Evolutionary conservation across 179 eudicot species (phyloP), one percentile per base, ranked within the genome.

Genomic region (Beta macrorhiza): DNA sequence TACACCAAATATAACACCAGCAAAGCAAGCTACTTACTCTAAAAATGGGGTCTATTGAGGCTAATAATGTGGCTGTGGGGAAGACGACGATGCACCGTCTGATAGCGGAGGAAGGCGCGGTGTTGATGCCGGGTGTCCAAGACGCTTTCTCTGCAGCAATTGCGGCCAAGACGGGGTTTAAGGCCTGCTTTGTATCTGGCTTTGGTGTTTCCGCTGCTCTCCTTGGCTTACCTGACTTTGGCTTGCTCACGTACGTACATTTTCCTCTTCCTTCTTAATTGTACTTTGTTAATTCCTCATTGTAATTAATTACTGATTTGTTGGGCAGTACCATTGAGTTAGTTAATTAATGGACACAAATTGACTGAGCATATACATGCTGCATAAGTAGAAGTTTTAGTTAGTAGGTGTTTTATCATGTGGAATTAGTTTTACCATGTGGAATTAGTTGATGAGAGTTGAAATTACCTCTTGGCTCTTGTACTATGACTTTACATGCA

Each of bases 101-200:
- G 74, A 87, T 87, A 72, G 79, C 79, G 68, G 87, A 85, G 72
- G 77, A 82, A 17, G 86, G 87, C 19, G 55, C 74, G 7, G 78
- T 87, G 55, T 77, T 82, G 4, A 78, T 87, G 77, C 87, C 88
- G 4, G 87, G 87, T 42, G 71, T 86, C 55, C 85, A 83, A 15
- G 86, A 85, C 62, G 86, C 88, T 0, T 85, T 87, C 11, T 85
- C 89, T 1, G 86, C 87, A 19, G 80, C 86, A n/a, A 84, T 87
- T 17, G 84, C 82, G 7, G 82, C 86, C 47, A 81, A 87, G 78
- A 75, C 84, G 20, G 89, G 87, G n/a, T 85, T 87, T 64, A 61
- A 56, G 17, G 82, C 85, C 22, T 86, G 80, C 52, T 81, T 87
- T 61, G 80, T 85, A 8, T 83, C 86, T 17, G 89, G 86, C 59